Evolutionary conservation across 352 stramenopile species (phyloP).

Genomic region (Pythium monospermum): DNA sequence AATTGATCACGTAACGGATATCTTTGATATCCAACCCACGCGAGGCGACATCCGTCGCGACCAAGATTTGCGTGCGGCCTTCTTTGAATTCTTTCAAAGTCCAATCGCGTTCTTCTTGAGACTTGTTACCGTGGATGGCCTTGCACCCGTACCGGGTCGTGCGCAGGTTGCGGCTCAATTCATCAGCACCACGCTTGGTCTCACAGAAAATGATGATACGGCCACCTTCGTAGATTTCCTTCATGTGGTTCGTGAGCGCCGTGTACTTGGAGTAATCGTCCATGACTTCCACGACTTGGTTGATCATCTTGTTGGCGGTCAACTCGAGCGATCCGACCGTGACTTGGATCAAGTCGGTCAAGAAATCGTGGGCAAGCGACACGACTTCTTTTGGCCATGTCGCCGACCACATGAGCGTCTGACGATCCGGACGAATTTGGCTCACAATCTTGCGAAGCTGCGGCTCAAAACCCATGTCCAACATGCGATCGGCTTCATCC

Average conservation of each 20-base stretch:
- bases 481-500: constrained; percentile 97
- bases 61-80: constrained; percentile 92
- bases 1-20: constrained; percentile 99
- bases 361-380: constrained; percentile 95
- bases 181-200: constrained; percentile 98
- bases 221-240: constrained; percentile 84
- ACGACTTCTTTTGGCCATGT: constrained; percentile 99
- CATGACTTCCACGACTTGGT: constrained; percentile 96
- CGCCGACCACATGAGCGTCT: constrained; percentile 99
- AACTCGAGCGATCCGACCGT: constrained; percentile 94
- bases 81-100: constrained; percentile 97
- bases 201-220: constrained; percentile 99
- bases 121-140: constrained; percentile 99
- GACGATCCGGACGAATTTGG: constrained; percentile 96
- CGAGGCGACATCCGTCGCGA: constrained; percentile 99
- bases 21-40: constrained; percentile 99
- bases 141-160: constrained; percentile 93
- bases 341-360: constrained; percentile 97
- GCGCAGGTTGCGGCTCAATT: constrained; percentile 92
- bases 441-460: constrained; percentile 95
- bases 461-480: constrained; percentile 95
- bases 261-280: constrained; percentile 95
- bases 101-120: constrained; percentile 96
- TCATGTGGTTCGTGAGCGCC: constrained; percentile 81
- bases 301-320: constrained; percentile 97